Percentiles rank a stretch among this genome's conserved stretches.
Conservation (phyloP, 1,284 basidiomycete species). For the Ustilago trichophora region DNA sequence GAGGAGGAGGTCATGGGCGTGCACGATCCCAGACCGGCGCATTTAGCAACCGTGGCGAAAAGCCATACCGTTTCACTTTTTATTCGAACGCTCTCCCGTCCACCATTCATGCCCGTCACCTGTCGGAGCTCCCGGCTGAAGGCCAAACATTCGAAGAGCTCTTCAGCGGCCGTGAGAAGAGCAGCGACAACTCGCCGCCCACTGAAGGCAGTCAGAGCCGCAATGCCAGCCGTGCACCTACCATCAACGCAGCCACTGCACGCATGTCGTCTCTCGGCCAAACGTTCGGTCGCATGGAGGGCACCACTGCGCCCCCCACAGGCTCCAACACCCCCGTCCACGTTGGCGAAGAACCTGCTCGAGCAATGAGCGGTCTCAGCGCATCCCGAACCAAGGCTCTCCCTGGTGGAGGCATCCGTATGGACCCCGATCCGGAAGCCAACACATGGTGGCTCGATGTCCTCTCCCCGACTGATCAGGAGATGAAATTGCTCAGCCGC, state of each 20-base stretch:
- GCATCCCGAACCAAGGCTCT: slow-evolving; percentile 40
- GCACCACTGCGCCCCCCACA: slow-evolving; percentile 54
- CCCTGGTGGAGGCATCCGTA: slow-evolving; percentile 58
- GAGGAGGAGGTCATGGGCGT: slow-evolving; percentile 8
- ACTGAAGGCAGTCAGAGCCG: slow-evolving; percentile 43
- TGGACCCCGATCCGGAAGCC: slow-evolving; percentile 71
- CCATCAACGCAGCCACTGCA: slow-evolving; percentile 39
- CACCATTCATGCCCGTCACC: slow-evolving; percentile 91
- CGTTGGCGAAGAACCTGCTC: slow-evolving; percentile 14
- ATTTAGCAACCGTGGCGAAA: slow-evolving; percentile 51
- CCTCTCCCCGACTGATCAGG: slow-evolving; percentile 91
- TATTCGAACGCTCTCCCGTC: slow-evolving; percentile 92
- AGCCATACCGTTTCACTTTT: slow-evolving; percentile 97
- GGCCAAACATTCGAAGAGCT: slow-evolving; percentile 92
- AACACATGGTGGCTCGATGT: slow-evolving; percentile 99
- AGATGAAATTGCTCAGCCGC: slow-evolving; percentile 90
- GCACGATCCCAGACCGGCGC: slow-evolving; percentile 36
- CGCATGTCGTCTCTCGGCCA: slow-evolving; percentile 37
- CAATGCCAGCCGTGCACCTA: slow-evolving; percentile 45
- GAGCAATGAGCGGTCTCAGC: slow-evolving; percentile 25
- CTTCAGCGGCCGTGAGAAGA: slow-evolving; percentile 73
- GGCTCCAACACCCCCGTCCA: slow-evolving; percentile 54
- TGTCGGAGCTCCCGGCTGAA: slow-evolving; percentile 92
- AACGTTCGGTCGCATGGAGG: slow-evolving; percentile 49
- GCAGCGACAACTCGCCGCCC: slow-evolving; percentile 25